Base-by-base conservation (phyloP, 768 basidiomycete species). In the Macrolepiota fuliginosa region DNA sequence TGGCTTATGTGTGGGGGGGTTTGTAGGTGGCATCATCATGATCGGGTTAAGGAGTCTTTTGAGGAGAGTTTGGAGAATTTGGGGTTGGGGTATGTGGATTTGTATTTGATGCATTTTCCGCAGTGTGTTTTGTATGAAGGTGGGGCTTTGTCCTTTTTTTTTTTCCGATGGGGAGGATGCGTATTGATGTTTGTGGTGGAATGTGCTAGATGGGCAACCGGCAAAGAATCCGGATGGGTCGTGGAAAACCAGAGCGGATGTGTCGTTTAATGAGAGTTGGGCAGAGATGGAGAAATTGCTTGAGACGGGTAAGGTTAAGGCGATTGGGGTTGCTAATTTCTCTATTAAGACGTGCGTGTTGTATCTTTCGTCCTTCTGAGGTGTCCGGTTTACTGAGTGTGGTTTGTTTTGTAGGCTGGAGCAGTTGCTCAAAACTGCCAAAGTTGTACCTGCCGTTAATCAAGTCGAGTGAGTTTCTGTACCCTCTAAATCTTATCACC, bases 281-380 rank as follows among this genome's bases (percentile, higher is more conserved):
- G 77, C 77, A 0, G 76, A 79, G 47, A 74, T 86, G 64, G 84
- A 86, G 70, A 78, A 81, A 53, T 64, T 85, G 11, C 72, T 80
- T 35, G 74, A 73, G 27, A 77, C 75, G 13, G 81, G 81, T 0
- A 80, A 78, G 64, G 81, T 76, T 11, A 78, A 70, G 56, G 79
- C 82, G 1, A 83, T 86, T 62, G 84, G 85, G 0, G 82, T 87
- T 50, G 82, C 82, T 68, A 87, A 87, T 68, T 86, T 86, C 66
- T 83, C 82, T 4, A 72, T 84, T 59, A 83, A 84, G 65, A 84
- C 76, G 82, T 84, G 58, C 17, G 77, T 69, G 6, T 19, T 1
- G 36, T 4, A 40, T 19, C 5, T 22, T 19, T 46, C 19, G 40
- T 13, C 22, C 1, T 46, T 46, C 9, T 9, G 32, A n/a, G n/a